A percentile compares a stretch with the other conserved stretches of the same genome.
Evolutionary conservation across 2,329 filamentous ascomycete genomes (phyloP).

Genomic region (Arachnomyces sp.): DNA sequence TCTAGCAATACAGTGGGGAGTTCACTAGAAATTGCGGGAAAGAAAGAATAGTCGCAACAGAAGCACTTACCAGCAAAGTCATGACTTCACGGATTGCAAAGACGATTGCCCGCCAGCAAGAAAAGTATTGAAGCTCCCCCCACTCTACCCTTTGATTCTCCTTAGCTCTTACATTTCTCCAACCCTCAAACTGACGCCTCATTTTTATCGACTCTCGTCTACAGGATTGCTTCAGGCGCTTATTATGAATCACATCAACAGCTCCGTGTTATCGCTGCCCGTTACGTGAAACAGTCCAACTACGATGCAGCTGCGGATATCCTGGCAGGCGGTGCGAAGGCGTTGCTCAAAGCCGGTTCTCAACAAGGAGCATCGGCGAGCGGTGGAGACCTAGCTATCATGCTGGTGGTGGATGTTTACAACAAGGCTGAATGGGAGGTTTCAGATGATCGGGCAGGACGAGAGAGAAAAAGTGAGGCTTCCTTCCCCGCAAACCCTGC

Average conservation of each 20-base stretch:
- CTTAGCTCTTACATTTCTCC: slow-evolving; percentile 1
- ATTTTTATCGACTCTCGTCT: slow-evolving; percentile 6
- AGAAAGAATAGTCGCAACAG: too few relatives aligned
- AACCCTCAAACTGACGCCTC: slow-evolving; percentile 12
- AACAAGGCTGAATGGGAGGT: slow-evolving; percentile 70
- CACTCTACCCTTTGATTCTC: slow-evolving; percentile 1
- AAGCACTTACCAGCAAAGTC: slow-evolving; percentile 5
- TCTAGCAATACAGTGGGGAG: too few relatives aligned
- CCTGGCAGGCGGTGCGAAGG: slow-evolving; percentile 72
- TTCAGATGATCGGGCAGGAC: slow-evolving; percentile 56
- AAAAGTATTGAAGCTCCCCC: slow-evolving; percentile 49
- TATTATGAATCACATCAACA: slow-evolving; percentile 99
- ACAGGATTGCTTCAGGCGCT: slow-evolving; percentile 77
- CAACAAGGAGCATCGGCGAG: slow-evolving; percentile 90
- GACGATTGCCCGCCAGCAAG: slow-evolving; percentile 67
- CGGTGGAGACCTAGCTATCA: slow-evolving; percentile 79
- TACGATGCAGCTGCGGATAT: slow-evolving; percentile 82
- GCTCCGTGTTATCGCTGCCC: slow-evolving; percentile 86
- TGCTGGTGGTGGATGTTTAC: slow-evolving; percentile 85
- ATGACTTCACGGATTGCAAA: slow-evolving; percentile 54
- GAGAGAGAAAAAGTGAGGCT: slow-evolving; percentile 52
- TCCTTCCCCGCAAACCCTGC: not conserved
- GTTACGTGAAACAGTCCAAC: slow-evolving; percentile 83
- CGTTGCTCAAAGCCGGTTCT: slow-evolving; percentile 54
- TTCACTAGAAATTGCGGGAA: too few relatives aligned